Evolutionary conservation across 768 basidiomycete species (phyloP), one percentile per base, ranked within the genome.

Genomic region (Hypsizygus marmoreus): DNA sequence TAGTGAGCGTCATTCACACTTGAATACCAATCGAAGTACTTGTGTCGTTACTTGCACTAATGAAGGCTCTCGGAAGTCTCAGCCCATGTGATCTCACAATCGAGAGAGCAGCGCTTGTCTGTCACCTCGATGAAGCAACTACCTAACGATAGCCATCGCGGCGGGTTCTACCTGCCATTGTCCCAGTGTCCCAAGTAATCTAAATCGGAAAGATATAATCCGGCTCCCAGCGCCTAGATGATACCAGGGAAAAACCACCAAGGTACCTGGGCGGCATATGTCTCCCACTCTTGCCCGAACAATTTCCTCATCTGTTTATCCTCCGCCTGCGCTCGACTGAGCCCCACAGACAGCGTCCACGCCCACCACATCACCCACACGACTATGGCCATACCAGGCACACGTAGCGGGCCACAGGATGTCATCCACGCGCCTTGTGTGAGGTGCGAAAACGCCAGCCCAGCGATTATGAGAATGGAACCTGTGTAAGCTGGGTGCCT

Each of bases 401-500:
- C 32, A 4, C 59, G 48, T 3, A 66, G 45, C 1, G 66, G 65
- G 0, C 66, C 64, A 43, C 66, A 70, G 33, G 61, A 59, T 7
- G 66, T 67, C 10, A 67, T 49, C 68, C 73, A 70, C 34, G 73
- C 71, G 10, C 73, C 73, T 0, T 57, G 26, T 12, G 71, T 69
- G 24, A 76, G 48, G 30, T 74, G 72, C 4, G 73, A 71, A 29
- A 73, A 50, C 0, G 68, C 59, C 14, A 76, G 47, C 0, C 75
- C 75, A 4, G 59, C 60, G 31, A 76, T 62, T 30, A 76, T 60
- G 28, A 76, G 60, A 45, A 77, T 61, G n/a, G 72, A 70, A 2
- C 76, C 76, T 0, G 72, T 69, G 49, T 77, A 77, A 0, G 74
- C 63, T 12, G 76, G 76, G 55, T 78, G 76, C 8, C 76, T 73